Conservation (phyloP, 495 filamentous ascomycete genomes). For the Achaetomiella virescens region DNA sequence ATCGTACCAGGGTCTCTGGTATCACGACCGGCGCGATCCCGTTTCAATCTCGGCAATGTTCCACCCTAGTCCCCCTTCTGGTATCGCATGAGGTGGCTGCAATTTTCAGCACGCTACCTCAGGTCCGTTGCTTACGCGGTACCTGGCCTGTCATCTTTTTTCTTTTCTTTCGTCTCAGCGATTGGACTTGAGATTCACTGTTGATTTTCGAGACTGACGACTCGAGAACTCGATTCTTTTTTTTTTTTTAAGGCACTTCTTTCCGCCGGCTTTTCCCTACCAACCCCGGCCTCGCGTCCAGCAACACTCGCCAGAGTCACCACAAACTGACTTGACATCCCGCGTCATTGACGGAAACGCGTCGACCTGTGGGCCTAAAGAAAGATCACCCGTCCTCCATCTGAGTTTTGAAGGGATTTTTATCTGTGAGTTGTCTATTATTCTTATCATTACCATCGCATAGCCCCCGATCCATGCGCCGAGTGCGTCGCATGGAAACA, state of each 20-base stretch:
- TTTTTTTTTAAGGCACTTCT: too few species aligned
- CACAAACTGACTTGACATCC: too few species aligned
- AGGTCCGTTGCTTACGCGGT: slow-evolving; percentile 1
- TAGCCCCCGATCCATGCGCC: background rate
- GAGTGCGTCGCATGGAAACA: slow-evolving; percentile 4
- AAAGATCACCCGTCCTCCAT: background rate
- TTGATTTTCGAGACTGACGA: background rate
- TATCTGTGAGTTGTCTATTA: background rate
- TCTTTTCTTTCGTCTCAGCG: slow-evolving; percentile 21
- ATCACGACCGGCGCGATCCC: slow-evolving; percentile 26
- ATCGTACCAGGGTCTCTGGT: slow-evolving; percentile 22
- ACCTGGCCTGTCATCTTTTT: slow-evolving; percentile 1
- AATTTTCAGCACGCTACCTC: slow-evolving; percentile 23
- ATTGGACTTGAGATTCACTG: background rate
- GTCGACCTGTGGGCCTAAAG: background rate
- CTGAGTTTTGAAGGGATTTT: background rate
- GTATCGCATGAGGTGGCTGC: slow-evolving; percentile 30
- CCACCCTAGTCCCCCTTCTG: slow-evolving; percentile 34
- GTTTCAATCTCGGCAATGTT: slow-evolving; percentile 41
- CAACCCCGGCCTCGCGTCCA: background rate
- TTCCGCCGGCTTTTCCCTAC: too few species aligned
- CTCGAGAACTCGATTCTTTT: background rate
- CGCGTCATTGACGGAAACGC: background rate
- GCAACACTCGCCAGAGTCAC: background rate
- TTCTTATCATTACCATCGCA: background rate